These are phyloP conservation scores for Fusarium nurragi DNA, from an alignment of 2,329 filamentous ascomycete genomes.

Conservation along the genomic window DNA sequence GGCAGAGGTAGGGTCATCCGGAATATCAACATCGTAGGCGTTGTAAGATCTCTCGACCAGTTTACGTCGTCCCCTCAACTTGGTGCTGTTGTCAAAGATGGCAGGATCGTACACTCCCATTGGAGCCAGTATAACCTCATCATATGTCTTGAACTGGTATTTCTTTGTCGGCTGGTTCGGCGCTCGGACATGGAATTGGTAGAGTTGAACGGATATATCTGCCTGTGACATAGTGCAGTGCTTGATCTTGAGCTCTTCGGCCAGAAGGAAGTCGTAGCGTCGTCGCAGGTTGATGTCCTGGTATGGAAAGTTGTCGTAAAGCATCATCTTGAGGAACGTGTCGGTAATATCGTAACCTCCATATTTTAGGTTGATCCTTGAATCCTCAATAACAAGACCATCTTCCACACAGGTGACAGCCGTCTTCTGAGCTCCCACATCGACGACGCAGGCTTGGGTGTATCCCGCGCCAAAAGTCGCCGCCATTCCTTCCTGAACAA, in stretches of 20 bases:
- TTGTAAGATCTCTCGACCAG: constrained; percentile 90
- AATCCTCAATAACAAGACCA: constrained; percentile 93
- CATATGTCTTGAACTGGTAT: constrained; percentile 96
- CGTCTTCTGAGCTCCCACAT: constrained; percentile 96
- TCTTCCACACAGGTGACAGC: constrained; percentile 97
- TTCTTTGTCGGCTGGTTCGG: constrained; percentile 90
- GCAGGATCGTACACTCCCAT: constrained; percentile 93
- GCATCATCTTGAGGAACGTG: constrained; percentile 97
- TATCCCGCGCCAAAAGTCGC: constrained; percentile 96
- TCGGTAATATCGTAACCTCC: constrained; percentile 94
- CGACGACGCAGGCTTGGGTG: constrained; percentile 92
- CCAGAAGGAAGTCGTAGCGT: constrained; percentile 90
- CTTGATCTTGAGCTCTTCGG: constrained; percentile 94
- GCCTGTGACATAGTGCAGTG: constrained; percentile 91
- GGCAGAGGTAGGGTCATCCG: constrained; percentile 87
- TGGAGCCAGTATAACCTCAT: constrained; percentile 92
- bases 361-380: constrained; percentile 92
- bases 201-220: constrained; percentile 87
- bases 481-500: constrained; percentile 95
- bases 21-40: constrained; percentile 85
- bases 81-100: constrained; percentile 84
- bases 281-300: constrained; percentile 90
- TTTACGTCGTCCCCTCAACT: constrained; percentile 81
- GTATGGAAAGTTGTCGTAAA: constrained; percentile 95
- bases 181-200: constrained; percentile 89